phyloP scores from a whole-genome alignment of 192 early-diverging fungal species.

The Powellomyces hirtus region DNA sequence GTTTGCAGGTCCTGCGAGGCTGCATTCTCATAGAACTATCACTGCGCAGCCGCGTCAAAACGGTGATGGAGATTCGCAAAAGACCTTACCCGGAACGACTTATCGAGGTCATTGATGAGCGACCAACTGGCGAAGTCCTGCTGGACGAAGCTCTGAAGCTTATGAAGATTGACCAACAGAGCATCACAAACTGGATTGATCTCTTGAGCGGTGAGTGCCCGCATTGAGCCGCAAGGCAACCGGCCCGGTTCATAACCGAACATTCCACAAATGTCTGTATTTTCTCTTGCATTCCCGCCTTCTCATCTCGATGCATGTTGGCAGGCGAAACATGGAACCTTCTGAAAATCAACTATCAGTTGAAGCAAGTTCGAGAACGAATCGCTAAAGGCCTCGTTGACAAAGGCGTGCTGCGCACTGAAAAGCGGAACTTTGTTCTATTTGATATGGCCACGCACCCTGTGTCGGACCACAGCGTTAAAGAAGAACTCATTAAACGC shows the following conservation, averaged over 20 bases:
- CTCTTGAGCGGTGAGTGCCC: slow-evolving; percentile 81
- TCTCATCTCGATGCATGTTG: neutral
- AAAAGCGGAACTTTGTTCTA: slow-evolving; percentile 92
- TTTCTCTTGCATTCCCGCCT: neutral
- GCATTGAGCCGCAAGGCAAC: neutral
- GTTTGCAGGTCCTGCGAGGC: slow-evolving; percentile 71
- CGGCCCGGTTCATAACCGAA: neutral
- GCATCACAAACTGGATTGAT: slow-evolving; percentile 94
- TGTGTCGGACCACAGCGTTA: slow-evolving; percentile 80
- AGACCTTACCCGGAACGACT: slow-evolving; percentile 79
- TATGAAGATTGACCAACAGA: slow-evolving; percentile 85
- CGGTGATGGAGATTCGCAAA: slow-evolving; percentile 77
- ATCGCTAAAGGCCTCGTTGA: slow-evolving; percentile 97
- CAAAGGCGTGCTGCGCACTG: slow-evolving; percentile 94
- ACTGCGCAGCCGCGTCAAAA: slow-evolving; percentile 83
- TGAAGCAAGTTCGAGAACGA: slow-evolving; percentile 96
- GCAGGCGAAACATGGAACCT: slow-evolving; percentile 98
- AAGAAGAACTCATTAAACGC: slow-evolving; percentile 83
- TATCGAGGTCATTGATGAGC: slow-evolving; percentile 77
- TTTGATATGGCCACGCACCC: slow-evolving; percentile 99
- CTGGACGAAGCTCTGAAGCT: slow-evolving; percentile 91
- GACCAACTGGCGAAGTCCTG: slow-evolving; percentile 88
- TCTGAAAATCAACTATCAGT: slow-evolving; percentile 92
- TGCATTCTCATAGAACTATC: slow-evolving; percentile 97
- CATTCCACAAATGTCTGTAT: neutral